phyloP scores from a whole-genome alignment of 2,329 filamentous ascomycete species.

The Hymenoscyphus fraxineus region DNA sequence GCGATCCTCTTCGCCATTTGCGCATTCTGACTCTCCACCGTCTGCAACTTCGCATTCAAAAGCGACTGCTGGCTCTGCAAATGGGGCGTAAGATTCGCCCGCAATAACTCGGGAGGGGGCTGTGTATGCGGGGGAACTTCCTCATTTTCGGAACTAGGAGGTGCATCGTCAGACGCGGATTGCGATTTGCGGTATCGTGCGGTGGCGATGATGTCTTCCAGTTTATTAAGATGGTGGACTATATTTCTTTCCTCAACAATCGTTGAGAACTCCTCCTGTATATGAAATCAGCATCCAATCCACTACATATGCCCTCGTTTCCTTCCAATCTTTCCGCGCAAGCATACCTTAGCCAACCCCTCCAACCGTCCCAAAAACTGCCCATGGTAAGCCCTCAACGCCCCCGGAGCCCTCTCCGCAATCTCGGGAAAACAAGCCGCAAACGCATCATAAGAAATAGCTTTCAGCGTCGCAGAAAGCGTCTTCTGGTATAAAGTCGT shows the following conservation, averaged over 20 bases:
- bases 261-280: constrained; percentile 52
- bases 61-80: constrained; percentile 44
- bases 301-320: not conserved
- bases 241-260: constrained; percentile 51
- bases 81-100: constrained; percentile 52
- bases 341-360: constrained; percentile 43
- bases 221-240: constrained; percentile 54
- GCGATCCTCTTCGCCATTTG: constrained; percentile 48
- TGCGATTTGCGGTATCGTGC: constrained; percentile 39
- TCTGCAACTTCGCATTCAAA: constrained; percentile 55
- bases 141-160: not conserved
- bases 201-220: constrained; percentile 52
- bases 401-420: constrained; percentile 46
- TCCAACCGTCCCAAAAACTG: constrained; percentile 56
- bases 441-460: constrained; percentile 55
- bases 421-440: constrained; percentile 60
- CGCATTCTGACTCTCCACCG: constrained; percentile 54
- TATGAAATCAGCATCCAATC: constrained; percentile 8
- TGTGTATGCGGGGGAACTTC: constrained; percentile 47
- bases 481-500: constrained; percentile 50
- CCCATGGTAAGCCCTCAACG: constrained; percentile 52
- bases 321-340: not conserved
- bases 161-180: not conserved
- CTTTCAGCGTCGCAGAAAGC: constrained; percentile 51
- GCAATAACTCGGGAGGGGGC: constrained; percentile 48